Conservation (phyloP, 805 yeast genomes). For the Ogataea paradorogensis region DNA sequence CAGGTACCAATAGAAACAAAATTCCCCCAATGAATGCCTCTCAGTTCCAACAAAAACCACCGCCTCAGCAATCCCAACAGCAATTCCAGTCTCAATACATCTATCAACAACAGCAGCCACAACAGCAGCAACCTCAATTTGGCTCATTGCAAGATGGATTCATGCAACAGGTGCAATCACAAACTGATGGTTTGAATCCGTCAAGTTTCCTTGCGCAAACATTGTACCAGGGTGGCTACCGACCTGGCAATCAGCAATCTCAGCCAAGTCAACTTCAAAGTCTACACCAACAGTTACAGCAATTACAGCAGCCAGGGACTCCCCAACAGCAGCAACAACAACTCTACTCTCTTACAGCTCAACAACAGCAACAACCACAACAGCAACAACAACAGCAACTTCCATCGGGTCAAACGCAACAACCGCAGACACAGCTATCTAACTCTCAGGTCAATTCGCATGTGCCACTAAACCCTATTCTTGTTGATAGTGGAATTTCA, state of each 20-base stretch:
- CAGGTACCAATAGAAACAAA: neutral
- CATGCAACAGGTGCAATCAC: slow-evolving; percentile 24
- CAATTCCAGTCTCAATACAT: slow-evolving; percentile 6
- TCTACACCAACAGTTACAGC: slow-evolving; percentile 26
- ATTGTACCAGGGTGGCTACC: slow-evolving; percentile 39
- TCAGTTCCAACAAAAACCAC: slow-evolving; percentile 10
- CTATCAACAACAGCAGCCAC: slow-evolving; percentile 15
- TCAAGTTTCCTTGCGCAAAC: slow-evolving; percentile 40
- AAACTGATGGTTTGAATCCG: slow-evolving; percentile 31
- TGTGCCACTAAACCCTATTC: slow-evolving; percentile 28
- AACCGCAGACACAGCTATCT: slow-evolving; percentile 13
- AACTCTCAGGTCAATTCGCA: slow-evolving; percentile 21
- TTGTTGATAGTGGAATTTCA: slow-evolving; percentile 35
- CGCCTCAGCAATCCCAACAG: slow-evolving; percentile 5
- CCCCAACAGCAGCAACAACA: slow-evolving; percentile 26
- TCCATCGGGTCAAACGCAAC: slow-evolving; percentile 25
- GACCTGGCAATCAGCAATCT: slow-evolving; percentile 30
- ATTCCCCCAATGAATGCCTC: slow-evolving; percentile 1
- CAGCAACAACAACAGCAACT: slow-evolving; percentile 33
- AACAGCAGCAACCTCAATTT: slow-evolving; percentile 18
- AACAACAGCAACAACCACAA: slow-evolving; percentile 30
- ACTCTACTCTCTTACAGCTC: slow-evolving; percentile 22
- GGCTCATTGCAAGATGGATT: slow-evolving; percentile 23
- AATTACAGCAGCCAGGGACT: slow-evolving; percentile 28
- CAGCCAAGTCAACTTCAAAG: slow-evolving; percentile 25